Percentiles rank a stretch among this genome's conserved stretches.
Conservation (phyloP, 1,139 yeast genomes). For the Diutina ranongensis region DNA sequence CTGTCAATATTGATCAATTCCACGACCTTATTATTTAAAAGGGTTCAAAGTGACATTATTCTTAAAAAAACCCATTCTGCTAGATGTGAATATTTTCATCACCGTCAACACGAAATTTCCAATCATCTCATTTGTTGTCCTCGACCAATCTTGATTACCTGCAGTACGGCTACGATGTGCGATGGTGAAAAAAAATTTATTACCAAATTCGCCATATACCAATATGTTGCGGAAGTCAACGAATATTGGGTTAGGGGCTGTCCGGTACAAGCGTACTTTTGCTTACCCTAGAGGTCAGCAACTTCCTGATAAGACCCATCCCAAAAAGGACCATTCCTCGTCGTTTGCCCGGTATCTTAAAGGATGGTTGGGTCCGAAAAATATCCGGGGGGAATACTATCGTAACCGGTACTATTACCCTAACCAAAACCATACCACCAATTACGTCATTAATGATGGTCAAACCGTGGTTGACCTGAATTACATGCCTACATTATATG, state of each 20-base stretch:
- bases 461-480: slow-evolving; percentile 19
- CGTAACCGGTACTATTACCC: slow-evolving; percentile 68
- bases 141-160: neutral
- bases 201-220: neutral
- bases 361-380: slow-evolving; percentile 70
- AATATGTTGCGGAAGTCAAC: neutral
- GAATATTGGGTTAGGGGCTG: neutral
- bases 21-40: too few species aligned
- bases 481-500: neutral
- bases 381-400: slow-evolving; percentile 72
- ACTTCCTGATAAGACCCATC: slow-evolving; percentile 13
- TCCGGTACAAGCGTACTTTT: slow-evolving; percentile 14
- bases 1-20: too few species aligned
- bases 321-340: slow-evolving; percentile 23
- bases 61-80: too few species aligned
- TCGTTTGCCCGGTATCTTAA: slow-evolving; percentile 27
- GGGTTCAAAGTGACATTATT: too few species aligned
- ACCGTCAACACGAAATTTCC: too few species aligned
- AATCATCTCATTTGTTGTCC: too few species aligned
- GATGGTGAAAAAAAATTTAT: neutral
- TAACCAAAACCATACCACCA: slow-evolving; percentile 62
- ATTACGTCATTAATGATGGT: slow-evolving; percentile 57
- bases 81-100: too few species aligned
- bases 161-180: neutral
- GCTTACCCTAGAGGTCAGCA: slow-evolving; percentile 22